Evolutionary conservation across 1,284 basidiomycete species (phyloP).

Genomic region (Ganoderma lucidum): DNA sequence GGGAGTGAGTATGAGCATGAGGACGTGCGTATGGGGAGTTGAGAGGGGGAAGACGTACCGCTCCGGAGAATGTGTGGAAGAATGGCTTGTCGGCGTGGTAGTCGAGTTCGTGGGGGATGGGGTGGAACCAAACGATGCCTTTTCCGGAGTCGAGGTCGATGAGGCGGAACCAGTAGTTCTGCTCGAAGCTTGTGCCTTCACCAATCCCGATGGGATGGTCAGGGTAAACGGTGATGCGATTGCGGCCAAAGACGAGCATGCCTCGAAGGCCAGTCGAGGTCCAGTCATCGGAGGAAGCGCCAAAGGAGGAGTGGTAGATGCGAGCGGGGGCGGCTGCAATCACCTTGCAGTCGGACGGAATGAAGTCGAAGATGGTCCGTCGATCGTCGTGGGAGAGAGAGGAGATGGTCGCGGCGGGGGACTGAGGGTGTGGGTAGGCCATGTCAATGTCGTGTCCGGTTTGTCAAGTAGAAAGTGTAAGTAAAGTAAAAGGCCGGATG

Average conservation of each 20-base stretch:
- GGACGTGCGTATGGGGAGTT: conserved; percentile 8
- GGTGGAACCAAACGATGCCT: conserved; percentile 86
- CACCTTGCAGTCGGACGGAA: conserved; percentile 39
- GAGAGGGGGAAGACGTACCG: conserved; percentile 59
- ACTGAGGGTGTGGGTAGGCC: conserved; percentile 24
- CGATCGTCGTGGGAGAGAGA: conserved; percentile 36
- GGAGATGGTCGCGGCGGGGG: conserved; percentile 31
- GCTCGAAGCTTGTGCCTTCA: conserved; percentile 33
- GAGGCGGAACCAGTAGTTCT: conserved; percentile 74
- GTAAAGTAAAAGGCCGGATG: conserved; percentile 16
- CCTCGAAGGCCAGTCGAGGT: conserved; percentile 76
- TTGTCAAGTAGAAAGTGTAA: conserved; percentile 10
- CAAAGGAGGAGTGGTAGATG: conserved; percentile 64
- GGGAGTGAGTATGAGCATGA: neutral
- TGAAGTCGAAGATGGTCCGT: conserved; percentile 38
- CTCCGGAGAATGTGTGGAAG: conserved; percentile 90
- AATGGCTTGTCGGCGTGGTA: conserved; percentile 92
- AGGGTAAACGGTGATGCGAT: conserved; percentile 51
- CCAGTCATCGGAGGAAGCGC: conserved; percentile 63
- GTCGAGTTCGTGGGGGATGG: conserved; percentile 79
- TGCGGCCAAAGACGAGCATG: conserved; percentile 75
- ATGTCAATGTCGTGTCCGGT: conserved; percentile 10
- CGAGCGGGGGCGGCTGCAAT: conserved; percentile 46
- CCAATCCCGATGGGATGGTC: conserved; percentile 31
- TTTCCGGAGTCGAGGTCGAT: conserved; percentile 77